Base-by-base conservation (phyloP, 768 basidiomycete genomes). In the Suillus americanus region DNA sequence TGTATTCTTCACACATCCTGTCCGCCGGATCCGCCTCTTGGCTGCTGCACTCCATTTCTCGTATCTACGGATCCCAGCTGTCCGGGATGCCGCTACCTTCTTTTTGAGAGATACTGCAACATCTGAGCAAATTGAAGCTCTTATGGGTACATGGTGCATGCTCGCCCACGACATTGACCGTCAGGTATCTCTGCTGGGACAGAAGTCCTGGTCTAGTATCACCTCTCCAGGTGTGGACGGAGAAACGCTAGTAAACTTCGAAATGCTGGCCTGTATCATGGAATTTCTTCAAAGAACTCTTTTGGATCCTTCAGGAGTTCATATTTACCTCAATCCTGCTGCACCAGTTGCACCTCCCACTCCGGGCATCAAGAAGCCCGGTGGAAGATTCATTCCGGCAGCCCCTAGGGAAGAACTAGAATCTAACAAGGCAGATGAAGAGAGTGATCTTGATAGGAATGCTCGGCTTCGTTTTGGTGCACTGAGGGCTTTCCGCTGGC, bases 61-160 rank as follows among this genome's bases (percentile, higher is more conserved):
- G 8, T 78, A 97, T 14, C 82, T 96, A 2, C 81, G 82, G 3
- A 82, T 91, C 3, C 74, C 83, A 0, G 63, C 77, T 33, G 73
- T 86, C 48, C 77, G 82, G 48, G 76, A 82, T 40, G 83, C 84
- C 51, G 75, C 90, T 5, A 67, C 87, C 18, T 77, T 79, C 54
- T 84, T 86, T 68, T 71, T 88, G 18, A 77, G 75, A 30, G 84
- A 88, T 46, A 74, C 79, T 3, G 83, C 81, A 0, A 78, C 83
- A 10, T 66, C 78, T 40, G 79, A 82, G 46, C 84, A 89, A 63
- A 68, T 84, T 14, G 85, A 90, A 64, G 79, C 78, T 55, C 75
- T 92, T 41, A 72, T 91, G 1, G 92, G 91, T 3, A 83, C 88
- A 10, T 95, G 94, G 92, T 85, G 80, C 67, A 80, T 93, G 68